Base-by-base conservation (phyloP, 2,329 filamentous ascomycete genomes). In the Fusarium continuum region DNA sequence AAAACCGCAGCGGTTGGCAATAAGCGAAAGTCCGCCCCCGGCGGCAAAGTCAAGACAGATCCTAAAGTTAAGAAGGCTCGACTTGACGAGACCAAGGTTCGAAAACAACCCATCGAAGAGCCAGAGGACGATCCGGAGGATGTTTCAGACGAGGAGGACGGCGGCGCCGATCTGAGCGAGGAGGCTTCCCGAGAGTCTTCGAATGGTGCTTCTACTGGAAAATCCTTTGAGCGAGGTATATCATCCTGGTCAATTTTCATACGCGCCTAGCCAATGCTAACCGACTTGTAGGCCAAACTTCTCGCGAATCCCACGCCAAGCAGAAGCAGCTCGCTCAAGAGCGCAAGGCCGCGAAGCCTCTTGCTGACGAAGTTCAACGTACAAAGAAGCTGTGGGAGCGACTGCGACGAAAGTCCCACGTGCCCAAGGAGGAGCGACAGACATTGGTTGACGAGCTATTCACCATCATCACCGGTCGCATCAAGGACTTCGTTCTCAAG, bases 341-440 rank as follows among this genome's bases (percentile, higher is more conserved):
- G 75, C 91, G 96, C 69, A 97, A 93, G 82, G 89, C 91, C 31
- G 89, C 91, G 36, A 98, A 97, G 79, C 95, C 95, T 20, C 89
- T 98, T 68, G 93, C 94, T 73, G 93, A 98, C 75, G 87, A 91
- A 72, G 88, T 98, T 65, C 86, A 89, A 63, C 89, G 93, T 61
- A 91, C 92, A 49, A 99, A 99, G 83, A 96, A 97, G 81, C 85
- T 99, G 48, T 99, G 95, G 96, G 95, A 99, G 81, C 87, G 91
- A 61, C 80, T 99, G 73, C 90, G 95, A 65, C 85, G 92, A 70
- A 98, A 98, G 80, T 97, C 93, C 4, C 92, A 97, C 71, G 92
- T 99, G 2, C 91, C 93, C 34, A 88, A 90, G 70, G 91, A 96
- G 32, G 93, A 99, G 80, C 87, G 95, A 62, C 90, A 94, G 76